A percentile compares a stretch with the other conserved stretches of the same genome.
Evolutionary conservation across 1,284 basidiomycete species (phyloP).

Genomic region (Fereydounia khargensis): DNA sequence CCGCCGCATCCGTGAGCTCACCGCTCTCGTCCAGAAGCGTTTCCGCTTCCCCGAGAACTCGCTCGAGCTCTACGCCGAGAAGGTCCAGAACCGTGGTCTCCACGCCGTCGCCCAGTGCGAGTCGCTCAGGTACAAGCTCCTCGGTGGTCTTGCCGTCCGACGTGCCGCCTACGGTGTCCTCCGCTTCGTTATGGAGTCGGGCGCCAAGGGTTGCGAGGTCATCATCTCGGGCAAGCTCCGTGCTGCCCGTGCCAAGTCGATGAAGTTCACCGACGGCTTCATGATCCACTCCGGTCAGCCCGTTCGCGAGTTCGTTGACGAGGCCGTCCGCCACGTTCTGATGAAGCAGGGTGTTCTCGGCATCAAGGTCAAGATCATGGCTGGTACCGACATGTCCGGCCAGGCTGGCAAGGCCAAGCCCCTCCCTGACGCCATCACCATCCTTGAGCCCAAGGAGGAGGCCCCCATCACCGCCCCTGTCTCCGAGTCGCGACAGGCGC

Average conservation of each 20-base stretch:
- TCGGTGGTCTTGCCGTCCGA: conserved; percentile 98
- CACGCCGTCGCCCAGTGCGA: conserved; percentile 99
- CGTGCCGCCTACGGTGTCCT: conserved; percentile 99
- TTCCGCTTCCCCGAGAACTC: conserved; percentile 99
- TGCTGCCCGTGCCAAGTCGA: conserved; percentile 98
- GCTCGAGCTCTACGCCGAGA: conserved; percentile 98
- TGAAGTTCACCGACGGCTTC: conserved; percentile 99
- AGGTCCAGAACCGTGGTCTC: conserved; percentile 97
- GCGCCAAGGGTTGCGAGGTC: conserved; percentile 99
- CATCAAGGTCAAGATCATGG: conserved; percentile 99
- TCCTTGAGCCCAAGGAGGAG: conserved; percentile 75
- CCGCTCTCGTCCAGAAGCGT: conserved; percentile 95
- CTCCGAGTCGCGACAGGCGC: conserved; percentile 51
- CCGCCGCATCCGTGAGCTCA: conserved; percentile 97
- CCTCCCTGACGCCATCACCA: conserved; percentile 91
- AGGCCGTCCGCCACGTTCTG: conserved; percentile 96
- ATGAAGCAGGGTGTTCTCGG: conserved; percentile 98
- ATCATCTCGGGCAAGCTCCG: conserved; percentile 99
- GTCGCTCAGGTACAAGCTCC: conserved; percentile 96
- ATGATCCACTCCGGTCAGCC: conserved; percentile 99
- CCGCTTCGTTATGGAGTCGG: conserved; percentile 99
- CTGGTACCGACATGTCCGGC: conserved; percentile 80
- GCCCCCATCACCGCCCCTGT: conserved; percentile 58
- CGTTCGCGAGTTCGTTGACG: conserved; percentile 91
- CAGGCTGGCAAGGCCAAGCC: conserved; percentile 81